Conservation (phyloP, 345 rosid species). For the Geranium brycei region DNA sequence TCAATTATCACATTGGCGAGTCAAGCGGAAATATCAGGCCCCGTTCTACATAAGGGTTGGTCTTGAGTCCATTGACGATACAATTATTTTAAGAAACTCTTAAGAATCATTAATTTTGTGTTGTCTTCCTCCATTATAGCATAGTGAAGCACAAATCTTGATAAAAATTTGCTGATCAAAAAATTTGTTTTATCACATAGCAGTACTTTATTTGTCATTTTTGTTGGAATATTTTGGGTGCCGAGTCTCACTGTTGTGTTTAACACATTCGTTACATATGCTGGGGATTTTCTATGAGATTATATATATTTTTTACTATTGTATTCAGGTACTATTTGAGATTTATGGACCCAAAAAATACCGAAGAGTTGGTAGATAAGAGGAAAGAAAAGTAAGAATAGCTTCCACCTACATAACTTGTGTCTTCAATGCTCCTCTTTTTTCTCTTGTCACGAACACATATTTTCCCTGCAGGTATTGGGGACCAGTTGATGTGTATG, state of each 20-base stretch:
- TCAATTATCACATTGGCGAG: no score
- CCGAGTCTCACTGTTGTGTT: not conserved
- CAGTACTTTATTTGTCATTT: no score
- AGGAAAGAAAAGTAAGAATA: conserved; percentile 59
- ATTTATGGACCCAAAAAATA: conserved; percentile 83
- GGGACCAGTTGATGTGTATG: conserved; percentile 90
- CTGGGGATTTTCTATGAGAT: not conserved
- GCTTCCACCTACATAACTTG: not conserved
- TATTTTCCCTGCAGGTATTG: conserved; percentile 44
- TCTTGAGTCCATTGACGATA: no score
- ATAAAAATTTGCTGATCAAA: no score
- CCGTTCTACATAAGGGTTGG: no score
- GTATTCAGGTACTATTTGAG: conserved; percentile 83
- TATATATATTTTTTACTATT: conserved; percentile 7
- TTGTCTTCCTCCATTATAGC: no score
- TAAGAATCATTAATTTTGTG: no score
- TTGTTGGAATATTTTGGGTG: not conserved
- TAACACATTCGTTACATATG: not conserved
- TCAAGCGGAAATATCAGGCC: no score
- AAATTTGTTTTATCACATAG: no score
- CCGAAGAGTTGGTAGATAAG: conserved; percentile 60
- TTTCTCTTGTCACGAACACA: not conserved
- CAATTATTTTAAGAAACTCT: no score
- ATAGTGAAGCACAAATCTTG: no score
- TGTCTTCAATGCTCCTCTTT: not conserved